Conservation (phyloP, 345 rosid species). For the Arabidopsis thaliana region DNA sequence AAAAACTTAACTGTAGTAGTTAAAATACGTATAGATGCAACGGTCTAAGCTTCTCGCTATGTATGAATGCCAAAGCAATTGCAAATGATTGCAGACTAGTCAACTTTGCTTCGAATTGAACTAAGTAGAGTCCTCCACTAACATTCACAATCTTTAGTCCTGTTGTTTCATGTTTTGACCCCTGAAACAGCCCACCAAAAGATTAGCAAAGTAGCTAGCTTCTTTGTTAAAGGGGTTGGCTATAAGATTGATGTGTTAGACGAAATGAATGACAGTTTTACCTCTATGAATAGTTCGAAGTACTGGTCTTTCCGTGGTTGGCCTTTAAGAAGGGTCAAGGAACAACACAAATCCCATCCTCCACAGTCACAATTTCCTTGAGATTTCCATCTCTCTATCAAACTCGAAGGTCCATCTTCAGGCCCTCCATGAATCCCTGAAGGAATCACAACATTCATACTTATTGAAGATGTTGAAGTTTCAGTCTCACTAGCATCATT, state of each 20-base stretch:
- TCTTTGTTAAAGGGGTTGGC: no score
- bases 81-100: slow-evolving; percentile 71
- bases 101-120: slow-evolving; percentile 60
- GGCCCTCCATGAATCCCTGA: slow-evolving; percentile 78
- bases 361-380: slow-evolving; percentile 92
- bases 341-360: slow-evolving; percentile 92
- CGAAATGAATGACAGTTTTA: background rate
- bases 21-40: no score
- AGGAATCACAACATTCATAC: slow-evolving; percentile 72
- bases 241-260: no score
- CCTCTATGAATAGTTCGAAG: slow-evolving; percentile 50
- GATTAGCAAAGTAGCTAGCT: no score
- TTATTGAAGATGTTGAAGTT: slow-evolving; percentile 44
- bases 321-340: slow-evolving; percentile 62
- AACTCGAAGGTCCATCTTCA: slow-evolving; percentile 68
- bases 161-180: slow-evolving; percentile 51
- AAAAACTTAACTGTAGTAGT: background rate
- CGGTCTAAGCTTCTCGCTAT: slow-evolving; percentile 53
- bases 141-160: slow-evolving; percentile 59
- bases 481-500: slow-evolving; percentile 39
- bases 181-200: slow-evolving; percentile 45
- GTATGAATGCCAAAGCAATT: slow-evolving; percentile 74
- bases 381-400: slow-evolving; percentile 80
- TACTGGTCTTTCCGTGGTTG: slow-evolving; percentile 46
- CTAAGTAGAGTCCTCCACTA: slow-evolving; percentile 54